Evolutionary conservation across 2,329 filamentous ascomycete genomes (phyloP), one percentile per base, ranked within the genome.

Genomic region (Mariannaea sp.): DNA sequence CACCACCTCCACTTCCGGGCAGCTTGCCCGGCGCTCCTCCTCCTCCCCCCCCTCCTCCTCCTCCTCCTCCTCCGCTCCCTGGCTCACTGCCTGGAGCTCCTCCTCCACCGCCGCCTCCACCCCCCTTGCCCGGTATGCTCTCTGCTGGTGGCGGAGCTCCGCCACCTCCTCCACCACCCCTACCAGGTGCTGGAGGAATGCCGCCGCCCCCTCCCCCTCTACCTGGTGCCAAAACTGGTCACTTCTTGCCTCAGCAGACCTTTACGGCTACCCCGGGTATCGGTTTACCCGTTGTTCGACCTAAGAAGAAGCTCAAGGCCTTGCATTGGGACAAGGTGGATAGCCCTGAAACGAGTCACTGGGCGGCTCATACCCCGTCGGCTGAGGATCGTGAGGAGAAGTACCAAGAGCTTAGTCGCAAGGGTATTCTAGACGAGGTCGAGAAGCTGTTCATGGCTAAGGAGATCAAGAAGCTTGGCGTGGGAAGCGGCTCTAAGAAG

Each of bases 271-370:
- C 84, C 9, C 66, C 73, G 17, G 82, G 84, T 7, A 79, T 90
- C 62, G 85, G 87, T 36, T 75, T 96, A 65, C 87, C 90, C 29
- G 89, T 92, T 56, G 90, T 92, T 46, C 81, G 93, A 64, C 92
- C 94, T 17, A 97, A 97, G 83, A 97, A 96, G 85, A 99, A 97
- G 80, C 90, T 99, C 73, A 99, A 99, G 84, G 93, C 93, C 54
- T 81, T 99, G 63, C 94, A 99, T 77, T 97, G 94, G 93, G 94
- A 99, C 75, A 97, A 97, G 79, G 91, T 99, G 49, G 94, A 99
- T 73, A 84, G 89, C 47, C 90, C 92, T 17, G 86, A 94, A 70
- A 89, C 91, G 44, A 97, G 93, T 48, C 90, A 97, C 65, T 97
- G 93, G 93, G 92, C 92, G 27, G 82, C 85, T 7, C 91, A 96